These are phyloP conservation scores for Alternaria longipes DNA, from an alignment of 2,329 filamentous ascomycete genomes.

Conservation along the genomic window DNA sequence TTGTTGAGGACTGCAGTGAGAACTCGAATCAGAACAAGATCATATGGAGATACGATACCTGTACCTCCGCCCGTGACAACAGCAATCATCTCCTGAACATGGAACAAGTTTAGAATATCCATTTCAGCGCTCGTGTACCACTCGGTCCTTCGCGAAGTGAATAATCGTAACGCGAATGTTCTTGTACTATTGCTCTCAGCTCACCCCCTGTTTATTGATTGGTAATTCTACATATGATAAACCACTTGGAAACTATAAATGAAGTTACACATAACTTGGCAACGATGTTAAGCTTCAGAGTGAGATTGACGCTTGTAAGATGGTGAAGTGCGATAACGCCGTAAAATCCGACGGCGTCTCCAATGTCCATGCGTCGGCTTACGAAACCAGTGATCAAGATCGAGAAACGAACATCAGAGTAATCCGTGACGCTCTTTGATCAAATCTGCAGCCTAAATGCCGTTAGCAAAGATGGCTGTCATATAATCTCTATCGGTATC, in stretches of 20 bases:
- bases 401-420: neutral
- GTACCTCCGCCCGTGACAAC: neutral
- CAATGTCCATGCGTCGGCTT: neutral
- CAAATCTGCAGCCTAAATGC: neutral
- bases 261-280: neutral
- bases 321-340: slow-evolving; percentile 30
- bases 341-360: slow-evolving; percentile 31
- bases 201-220: neutral
- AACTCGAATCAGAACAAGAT: neutral
- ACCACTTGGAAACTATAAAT: neutral
- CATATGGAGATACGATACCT: neutral
- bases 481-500: neutral
- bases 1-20: neutral
- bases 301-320: neutral
- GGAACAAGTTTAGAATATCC: neutral
- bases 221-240: neutral
- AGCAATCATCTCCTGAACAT: neutral
- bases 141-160: neutral
- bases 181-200: neutral
- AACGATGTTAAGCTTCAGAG: neutral
- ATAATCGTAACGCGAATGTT: neutral
- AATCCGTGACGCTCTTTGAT: slow-evolving; percentile 1
- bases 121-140: neutral
- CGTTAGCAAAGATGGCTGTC: neutral
- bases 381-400: neutral